phyloP scores from a whole-genome alignment of 73 alveolate species.

The Paramecium pentaurelia region DNA sequence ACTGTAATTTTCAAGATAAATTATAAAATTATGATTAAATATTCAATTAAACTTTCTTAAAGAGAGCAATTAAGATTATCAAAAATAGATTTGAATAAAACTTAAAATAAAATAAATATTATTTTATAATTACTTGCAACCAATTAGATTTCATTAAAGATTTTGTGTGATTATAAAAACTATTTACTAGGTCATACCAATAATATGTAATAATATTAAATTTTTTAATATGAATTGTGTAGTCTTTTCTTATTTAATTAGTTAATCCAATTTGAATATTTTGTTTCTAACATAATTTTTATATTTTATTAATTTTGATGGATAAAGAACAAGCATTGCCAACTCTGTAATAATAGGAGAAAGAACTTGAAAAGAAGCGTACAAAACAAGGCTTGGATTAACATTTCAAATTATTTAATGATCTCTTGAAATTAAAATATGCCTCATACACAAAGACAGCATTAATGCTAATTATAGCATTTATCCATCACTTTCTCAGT shows the following conservation, averaged over 20 bases:
- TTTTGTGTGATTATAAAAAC: not conserved
- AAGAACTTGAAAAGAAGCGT: not conserved
- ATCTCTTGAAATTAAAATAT: not conserved
- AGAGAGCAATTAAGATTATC: not conserved
- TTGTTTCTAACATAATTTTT: not conserved
- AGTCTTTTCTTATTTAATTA: not conserved
- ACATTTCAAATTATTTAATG: constrained; percentile 31
- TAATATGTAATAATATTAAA: no score
- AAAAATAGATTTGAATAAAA: not conserved
- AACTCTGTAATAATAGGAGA: constrained; percentile 15
- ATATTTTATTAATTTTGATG: not conserved
- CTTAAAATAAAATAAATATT: no score
- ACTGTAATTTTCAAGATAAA: not conserved
- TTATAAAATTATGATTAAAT: not conserved
- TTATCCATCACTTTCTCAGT: constrained; percentile 2
- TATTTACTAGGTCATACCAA: not conserved
- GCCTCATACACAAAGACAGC: constrained; percentile 12
- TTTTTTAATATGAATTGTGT: not conserved
- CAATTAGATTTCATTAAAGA: not conserved
- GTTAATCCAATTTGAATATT: not conserved
- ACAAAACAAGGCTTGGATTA: not conserved
- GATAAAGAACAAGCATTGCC: not conserved
- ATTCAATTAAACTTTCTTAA: no score
- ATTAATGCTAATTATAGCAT: constrained; percentile 2
- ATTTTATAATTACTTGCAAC: not conserved